Percentiles rank a stretch among this genome's conserved stretches.
These are phyloP conservation scores for Hippophae tibetana DNA, from an alignment of 306 rosid species.

Conservation along the genomic window DNA sequence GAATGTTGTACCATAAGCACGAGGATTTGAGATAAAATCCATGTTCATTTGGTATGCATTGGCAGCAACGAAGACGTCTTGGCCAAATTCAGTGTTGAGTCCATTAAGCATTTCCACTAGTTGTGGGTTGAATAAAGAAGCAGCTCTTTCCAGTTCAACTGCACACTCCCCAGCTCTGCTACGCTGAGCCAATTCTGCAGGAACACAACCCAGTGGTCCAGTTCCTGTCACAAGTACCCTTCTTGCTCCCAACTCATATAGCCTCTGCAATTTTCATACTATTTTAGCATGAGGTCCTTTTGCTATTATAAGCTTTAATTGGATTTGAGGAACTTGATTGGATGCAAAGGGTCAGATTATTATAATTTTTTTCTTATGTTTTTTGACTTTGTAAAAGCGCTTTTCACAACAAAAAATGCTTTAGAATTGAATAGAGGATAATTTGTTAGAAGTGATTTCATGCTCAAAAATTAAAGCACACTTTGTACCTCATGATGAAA, in stretches of 20 bases:
- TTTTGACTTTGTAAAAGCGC: too few species aligned
- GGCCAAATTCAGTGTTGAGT: constrained; percentile 39
- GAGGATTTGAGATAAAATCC: constrained; percentile 52
- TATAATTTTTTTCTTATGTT: too few species aligned
- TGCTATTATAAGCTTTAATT: too few species aligned
- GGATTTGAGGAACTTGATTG: too few species aligned
- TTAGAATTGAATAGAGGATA: too few species aligned
- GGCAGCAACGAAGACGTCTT: constrained; percentile 43
- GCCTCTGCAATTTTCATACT: constrained; percentile 30
- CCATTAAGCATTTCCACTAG: constrained; percentile 31
- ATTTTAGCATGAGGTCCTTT: not conserved
- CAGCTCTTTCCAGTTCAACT: constrained; percentile 56
- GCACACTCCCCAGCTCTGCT: constrained; percentile 46
- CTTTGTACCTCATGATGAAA: too few species aligned
- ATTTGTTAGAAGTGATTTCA: too few species aligned
- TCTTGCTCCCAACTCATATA: constrained; percentile 51
- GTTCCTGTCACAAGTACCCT: constrained; percentile 62
- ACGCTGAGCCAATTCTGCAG: constrained; percentile 52
- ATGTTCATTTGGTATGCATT: constrained; percentile 50
- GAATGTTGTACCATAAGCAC: constrained; percentile 37
- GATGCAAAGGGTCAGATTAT: too few species aligned
- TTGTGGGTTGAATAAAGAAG: constrained; percentile 54
- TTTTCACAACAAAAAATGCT: too few species aligned
- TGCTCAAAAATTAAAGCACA: too few species aligned
- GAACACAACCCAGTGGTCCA: constrained; percentile 75